Evolutionary conservation across 139 green algal species (phyloP).

Genomic region (Astrephomene gubernaculifera): DNA sequence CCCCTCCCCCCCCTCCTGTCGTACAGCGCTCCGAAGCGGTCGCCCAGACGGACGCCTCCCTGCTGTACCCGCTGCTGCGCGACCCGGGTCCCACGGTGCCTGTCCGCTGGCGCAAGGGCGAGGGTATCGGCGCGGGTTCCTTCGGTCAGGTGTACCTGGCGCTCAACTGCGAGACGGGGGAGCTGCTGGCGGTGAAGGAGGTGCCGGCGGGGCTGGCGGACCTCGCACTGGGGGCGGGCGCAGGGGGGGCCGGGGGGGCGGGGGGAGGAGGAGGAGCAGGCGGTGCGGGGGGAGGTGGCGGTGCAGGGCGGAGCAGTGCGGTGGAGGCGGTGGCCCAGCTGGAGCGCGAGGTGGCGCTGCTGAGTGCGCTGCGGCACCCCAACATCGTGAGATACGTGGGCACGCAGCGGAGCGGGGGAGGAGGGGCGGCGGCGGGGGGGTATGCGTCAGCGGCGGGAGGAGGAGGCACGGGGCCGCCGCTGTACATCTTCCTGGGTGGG

Average conservation of each 20-base stretch:
- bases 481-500: slow-evolving; percentile 91
- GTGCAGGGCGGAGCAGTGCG: neutral
- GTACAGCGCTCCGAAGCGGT: neutral
- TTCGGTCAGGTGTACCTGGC: slow-evolving; percentile 68
- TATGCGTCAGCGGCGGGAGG: neutral
- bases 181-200: slow-evolving; percentile 72
- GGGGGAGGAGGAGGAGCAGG: slow-evolving; percentile 37
- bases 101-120: slow-evolving; percentile 58
- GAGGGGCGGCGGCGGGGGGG: neutral
- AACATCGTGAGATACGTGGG: slow-evolving; percentile 92
- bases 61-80: slow-evolving; percentile 26
- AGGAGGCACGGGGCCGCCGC: slow-evolving; percentile 45
- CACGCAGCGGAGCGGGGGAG: slow-evolving; percentile 6
- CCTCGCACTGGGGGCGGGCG: slow-evolving; percentile 29
- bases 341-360: slow-evolving; percentile 78
- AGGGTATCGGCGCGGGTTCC: slow-evolving; percentile 57
- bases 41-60: slow-evolving; percentile 19
- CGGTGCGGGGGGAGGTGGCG: slow-evolving; percentile 36
- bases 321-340: slow-evolving; percentile 67
- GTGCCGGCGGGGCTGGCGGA: slow-evolving; percentile 50
- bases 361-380: slow-evolving; percentile 81
- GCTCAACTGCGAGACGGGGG: slow-evolving; percentile 66
- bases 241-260: neutral
- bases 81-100: slow-evolving; percentile 47
- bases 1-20: neutral